Evolutionary conservation across 257 asterid species (phyloP).

Genomic region (Voacanga thouarsii): DNA sequence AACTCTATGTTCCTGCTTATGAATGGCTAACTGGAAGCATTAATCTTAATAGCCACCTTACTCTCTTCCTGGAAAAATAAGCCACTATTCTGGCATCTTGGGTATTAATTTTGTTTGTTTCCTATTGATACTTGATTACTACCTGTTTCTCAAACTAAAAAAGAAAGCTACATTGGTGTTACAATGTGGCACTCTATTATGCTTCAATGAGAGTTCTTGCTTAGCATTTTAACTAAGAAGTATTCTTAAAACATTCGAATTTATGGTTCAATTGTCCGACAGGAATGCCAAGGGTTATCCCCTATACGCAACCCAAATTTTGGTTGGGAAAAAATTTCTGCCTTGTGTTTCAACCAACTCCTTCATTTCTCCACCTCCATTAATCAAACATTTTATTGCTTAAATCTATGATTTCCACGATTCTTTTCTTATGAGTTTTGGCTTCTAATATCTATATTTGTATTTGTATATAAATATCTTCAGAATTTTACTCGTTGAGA

Average conservation of each 20-base stretch:
- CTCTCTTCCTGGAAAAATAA: constrained; percentile 83
- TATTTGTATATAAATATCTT: neutral
- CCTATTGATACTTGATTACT: neutral
- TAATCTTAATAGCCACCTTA: constrained; percentile 94
- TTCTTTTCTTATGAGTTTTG: neutral
- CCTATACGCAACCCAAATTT: neutral
- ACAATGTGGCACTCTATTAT: neutral
- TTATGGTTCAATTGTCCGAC: neutral
- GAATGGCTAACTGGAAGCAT: constrained; percentile 85
- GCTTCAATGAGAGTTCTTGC: neutral
- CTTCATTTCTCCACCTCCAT: neutral
- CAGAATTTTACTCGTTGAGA: too few relatives aligned
- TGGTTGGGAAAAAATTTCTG: neutral
- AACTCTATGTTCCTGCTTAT: constrained; percentile 91
- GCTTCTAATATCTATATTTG: neutral
- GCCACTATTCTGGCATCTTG: constrained; percentile 84
- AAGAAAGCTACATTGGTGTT: neutral
- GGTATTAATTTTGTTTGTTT: constrained; percentile 28
- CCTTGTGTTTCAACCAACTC: neutral
- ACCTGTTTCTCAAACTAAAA: neutral
- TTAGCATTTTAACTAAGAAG: too few relatives aligned
- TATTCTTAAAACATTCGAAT: too few relatives aligned
- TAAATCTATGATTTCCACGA: neutral
- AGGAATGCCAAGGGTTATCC: neutral
- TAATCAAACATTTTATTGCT: neutral